Evolutionary conservation across 2,329 filamentous ascomycete species (phyloP), one percentile per base, ranked within the genome.

Genomic region (Westerdykella sp.): DNA sequence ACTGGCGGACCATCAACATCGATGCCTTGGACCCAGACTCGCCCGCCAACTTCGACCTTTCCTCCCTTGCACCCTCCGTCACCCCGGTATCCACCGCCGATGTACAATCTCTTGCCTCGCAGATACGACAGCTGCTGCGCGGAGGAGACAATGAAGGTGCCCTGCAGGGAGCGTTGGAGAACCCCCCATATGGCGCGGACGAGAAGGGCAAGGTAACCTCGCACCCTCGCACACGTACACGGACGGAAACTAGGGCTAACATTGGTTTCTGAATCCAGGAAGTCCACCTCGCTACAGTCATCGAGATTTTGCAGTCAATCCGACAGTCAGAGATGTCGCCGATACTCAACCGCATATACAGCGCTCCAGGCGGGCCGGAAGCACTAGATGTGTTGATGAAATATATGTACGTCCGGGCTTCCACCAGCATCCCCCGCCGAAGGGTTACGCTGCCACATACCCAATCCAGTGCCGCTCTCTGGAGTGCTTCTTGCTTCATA

Each of bases 251-350:
- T 42, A 40, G 46, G 49, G 57, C 60, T 63, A 54, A 66, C 56
- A 42, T 40, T 35, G 41, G 49, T 56, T 49, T 41, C 52, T 35
- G 38, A 43, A 35, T 43, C 47, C 68, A 95, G 84, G 88, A 95
- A 53, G 75, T 88, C 23, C 89, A 97, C 67, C 74, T 95, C 51
- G 81, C 87, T 54, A 91, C 87, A 15, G 85, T 98, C 34, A 81
- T 88, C 48, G 93, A 98, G 71, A 90, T 97, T 45, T 75, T 98
- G 53, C 90, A 95, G 69, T 93, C 88, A 15, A 97, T 97, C 71
- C 90, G 95, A 67, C 89, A 93, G 62, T 86, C 86, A 57, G 93
- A 98, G 57, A 97, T 97, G 87, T 88, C 83, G 51, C 85, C 87
- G 12, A 81, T 97, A 60, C 74, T 98, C 54, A 81, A 84, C 69